phyloP scores from a whole-genome alignment of 176 grass and related monocot species.

The Calamus simplicifolius region DNA sequence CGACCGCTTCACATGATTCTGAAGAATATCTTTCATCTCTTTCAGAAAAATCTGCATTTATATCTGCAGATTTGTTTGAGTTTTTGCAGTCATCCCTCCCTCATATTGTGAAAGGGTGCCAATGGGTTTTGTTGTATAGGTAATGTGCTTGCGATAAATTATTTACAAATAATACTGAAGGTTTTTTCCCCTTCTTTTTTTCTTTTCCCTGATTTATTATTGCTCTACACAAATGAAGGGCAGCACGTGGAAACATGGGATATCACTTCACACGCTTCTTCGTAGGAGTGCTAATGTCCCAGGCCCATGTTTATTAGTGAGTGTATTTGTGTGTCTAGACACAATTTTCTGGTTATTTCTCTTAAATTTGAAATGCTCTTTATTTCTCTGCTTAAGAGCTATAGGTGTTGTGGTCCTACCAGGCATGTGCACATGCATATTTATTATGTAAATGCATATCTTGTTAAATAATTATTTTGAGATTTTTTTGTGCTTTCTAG shows the following conservation, averaged over 20 bases:
- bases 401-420: no score
- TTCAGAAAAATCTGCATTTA: conserved; percentile 65
- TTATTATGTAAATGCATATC: no score
- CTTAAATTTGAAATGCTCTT: no score
- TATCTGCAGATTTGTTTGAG: conserved; percentile 61
- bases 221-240: conserved; percentile 56
- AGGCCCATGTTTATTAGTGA: conserved; percentile 78
- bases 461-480: no score
- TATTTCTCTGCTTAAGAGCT: no score
- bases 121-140: conserved; percentile 92
- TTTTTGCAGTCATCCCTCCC: conserved; percentile 78
- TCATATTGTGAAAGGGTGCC: conserved; percentile 70
- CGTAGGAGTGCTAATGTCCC: conserved; percentile 50
- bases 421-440: no score
- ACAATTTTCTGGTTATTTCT: no score
- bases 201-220: conserved; percentile 26
- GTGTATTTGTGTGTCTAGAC: neutral
- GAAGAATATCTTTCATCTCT: conserved; percentile 30
- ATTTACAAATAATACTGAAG: neutral
- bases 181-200: conserved; percentile 6
- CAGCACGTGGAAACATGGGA: conserved; percentile 97
- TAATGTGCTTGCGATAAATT: conserved; percentile 22
- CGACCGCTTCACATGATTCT: conserved; percentile 28
- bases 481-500: conserved; percentile 25
- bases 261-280: conserved; percentile 76